Base-by-base conservation (phyloP, 2,329 filamentous ascomycete genomes). In the Phialophora verrucosa region DNA sequence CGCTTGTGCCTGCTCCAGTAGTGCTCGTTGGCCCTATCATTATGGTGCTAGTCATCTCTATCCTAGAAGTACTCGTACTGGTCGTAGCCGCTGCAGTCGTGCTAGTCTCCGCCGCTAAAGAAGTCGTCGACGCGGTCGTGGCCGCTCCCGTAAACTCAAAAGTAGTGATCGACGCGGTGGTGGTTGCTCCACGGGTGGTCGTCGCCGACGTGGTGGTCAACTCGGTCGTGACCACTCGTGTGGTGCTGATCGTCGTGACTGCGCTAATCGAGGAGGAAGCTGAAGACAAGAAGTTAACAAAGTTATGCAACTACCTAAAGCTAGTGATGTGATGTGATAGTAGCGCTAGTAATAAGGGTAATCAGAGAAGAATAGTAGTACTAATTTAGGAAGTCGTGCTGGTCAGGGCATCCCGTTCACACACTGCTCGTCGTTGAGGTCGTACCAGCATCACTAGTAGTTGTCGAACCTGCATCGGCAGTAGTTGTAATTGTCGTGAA, bases 371-470 rank as follows among this genome's bases (percentile, higher is more conserved):
- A 60, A 42, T 38, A 32, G 67, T 25, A 44, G 54, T 49, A 53
- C 59, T 66, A 59, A 42, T 60, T 42, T 54, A 27, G 12, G 27
- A 51, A n/a, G 60, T 56, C 8, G 61, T 57, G 31, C 44, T 56
- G 12, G 47, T 61, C 47, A 57, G 55, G 23, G 64, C 55, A 31
- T 47, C 31, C 29, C 31, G 23, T 35, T n/a, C 14, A 44, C 23
- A 25, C 23, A 2, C 3, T 14, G 4, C 14, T 50, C n/a, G 59
- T 50, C n/a, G 59, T 35, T 17, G 50, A 54, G 10, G 58, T 62
- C 20, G 47, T 31, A 35, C 32, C 47, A 11, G 47, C n/a, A 3
- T n/a, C 38, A 17, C 38, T 44, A 51, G 35, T 35, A 14, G 14
- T 56, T 38, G 59, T 49, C 7, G 50, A 44, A 4, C 25, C 42